These are phyloP conservation scores for Mycena epipterygia DNA, from an alignment of 768 basidiomycete species.

Conservation along the genomic window DNA sequence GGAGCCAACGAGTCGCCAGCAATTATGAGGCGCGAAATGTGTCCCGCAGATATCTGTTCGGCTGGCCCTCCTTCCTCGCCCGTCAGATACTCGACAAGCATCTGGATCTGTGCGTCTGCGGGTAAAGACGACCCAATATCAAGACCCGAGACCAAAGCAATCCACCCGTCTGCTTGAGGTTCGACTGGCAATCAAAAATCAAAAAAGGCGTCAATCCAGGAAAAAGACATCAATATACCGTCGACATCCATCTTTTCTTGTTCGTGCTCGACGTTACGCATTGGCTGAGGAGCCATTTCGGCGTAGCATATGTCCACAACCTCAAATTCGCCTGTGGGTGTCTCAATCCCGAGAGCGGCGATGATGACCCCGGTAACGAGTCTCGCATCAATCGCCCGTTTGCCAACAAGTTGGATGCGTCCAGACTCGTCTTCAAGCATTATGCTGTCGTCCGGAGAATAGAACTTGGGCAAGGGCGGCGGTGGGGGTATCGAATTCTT, in stretches of 20 bases:
- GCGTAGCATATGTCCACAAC: slow-evolving; percentile 91
- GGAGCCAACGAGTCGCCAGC: slow-evolving; percentile 90
- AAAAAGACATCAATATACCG: slow-evolving; percentile 53
- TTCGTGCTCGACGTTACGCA: slow-evolving; percentile 41
- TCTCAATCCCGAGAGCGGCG: slow-evolving; percentile 93
- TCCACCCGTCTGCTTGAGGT: slow-evolving; percentile 73
- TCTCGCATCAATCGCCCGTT: slow-evolving; percentile 66
- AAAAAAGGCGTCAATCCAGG: not conserved
- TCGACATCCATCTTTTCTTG: slow-evolving; percentile 79
- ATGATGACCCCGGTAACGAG: slow-evolving; percentile 95
- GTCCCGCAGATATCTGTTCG: slow-evolving; percentile 74
- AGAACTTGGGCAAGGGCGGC: slow-evolving; percentile 79
- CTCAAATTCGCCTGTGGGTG: slow-evolving; percentile 90
- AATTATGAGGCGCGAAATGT: slow-evolving; percentile 88
- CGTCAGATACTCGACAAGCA: slow-evolving; percentile 91
- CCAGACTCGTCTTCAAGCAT: slow-evolving; percentile 98
- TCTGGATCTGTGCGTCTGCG: slow-evolving; percentile 81
- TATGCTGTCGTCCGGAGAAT: slow-evolving; percentile 81
- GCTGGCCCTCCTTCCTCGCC: slow-evolving; percentile 84
- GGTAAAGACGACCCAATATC: slow-evolving; percentile 76
- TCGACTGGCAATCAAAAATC: slow-evolving; percentile 21
- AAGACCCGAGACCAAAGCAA: slow-evolving; percentile 89
- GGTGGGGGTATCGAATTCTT: slow-evolving; percentile 93
- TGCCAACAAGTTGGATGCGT: slow-evolving; percentile 89
- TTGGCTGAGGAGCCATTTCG: slow-evolving; percentile 79